Percentiles rank a stretch among this genome's conserved stretches.
Conservation (phyloP, 306 rosid genomes). For the Prunus padus region DNA sequence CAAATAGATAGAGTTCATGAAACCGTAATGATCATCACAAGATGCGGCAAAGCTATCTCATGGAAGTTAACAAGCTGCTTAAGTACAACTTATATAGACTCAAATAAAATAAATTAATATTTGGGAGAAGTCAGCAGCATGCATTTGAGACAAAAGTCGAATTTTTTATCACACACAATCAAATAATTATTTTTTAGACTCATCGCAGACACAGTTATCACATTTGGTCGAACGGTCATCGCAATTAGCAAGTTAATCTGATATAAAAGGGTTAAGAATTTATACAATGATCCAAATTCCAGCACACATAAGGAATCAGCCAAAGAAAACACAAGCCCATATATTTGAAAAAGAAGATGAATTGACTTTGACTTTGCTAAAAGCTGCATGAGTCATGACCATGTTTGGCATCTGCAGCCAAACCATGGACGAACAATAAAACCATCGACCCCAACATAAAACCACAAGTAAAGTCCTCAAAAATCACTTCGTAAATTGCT, state of each 20-base stretch:
- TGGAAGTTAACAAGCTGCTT: neutral
- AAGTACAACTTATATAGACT: neutral
- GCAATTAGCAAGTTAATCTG: neutral
- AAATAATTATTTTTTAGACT: neutral
- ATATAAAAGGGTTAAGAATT: neutral
- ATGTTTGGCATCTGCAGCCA: neutral
- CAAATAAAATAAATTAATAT: neutral
- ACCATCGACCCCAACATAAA: neutral
- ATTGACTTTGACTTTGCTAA: neutral
- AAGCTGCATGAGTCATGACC: neutral
- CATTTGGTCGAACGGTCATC: neutral
- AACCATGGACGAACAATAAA: no score
- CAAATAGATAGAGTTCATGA: no score
- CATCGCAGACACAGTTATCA: neutral
- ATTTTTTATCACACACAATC: neutral
- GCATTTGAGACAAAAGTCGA: neutral
- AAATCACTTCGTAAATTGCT: neutral
- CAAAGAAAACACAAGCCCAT: neutral
- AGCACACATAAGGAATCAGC: neutral
- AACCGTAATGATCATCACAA: no score
- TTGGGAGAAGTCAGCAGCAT: neutral
- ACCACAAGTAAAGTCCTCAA: neutral
- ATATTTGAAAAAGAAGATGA: neutral
- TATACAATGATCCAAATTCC: neutral
- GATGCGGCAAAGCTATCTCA: neutral